Conservation (phyloP, 106 monocot species). For the Gastrodia elata region DNA sequence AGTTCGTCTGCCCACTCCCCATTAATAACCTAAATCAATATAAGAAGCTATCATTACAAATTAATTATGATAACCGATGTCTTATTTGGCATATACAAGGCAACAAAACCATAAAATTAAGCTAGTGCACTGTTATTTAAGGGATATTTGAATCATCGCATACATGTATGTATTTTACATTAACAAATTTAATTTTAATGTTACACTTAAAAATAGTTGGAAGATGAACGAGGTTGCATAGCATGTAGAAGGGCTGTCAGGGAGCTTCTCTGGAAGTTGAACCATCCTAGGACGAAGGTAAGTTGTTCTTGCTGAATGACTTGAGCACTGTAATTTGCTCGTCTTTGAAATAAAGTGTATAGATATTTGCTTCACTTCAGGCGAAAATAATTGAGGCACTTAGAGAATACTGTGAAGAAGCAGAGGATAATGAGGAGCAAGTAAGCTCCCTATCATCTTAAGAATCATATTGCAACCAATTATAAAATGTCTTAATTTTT, state of each 20-base stretch:
- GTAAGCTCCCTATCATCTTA: constrained; percentile 3
- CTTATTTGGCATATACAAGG: not conserved
- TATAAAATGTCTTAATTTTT: not conserved
- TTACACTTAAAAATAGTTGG: not conserved
- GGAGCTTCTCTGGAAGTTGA: constrained; percentile 3
- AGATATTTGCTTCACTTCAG: constrained; percentile 7
- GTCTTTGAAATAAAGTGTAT: not conserved
- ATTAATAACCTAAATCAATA: not conserved
- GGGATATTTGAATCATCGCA: not conserved
- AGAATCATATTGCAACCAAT: not conserved
- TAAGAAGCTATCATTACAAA: not conserved
- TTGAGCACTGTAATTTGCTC: not conserved
- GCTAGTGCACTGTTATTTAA: not conserved
- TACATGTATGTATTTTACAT: not conserved
- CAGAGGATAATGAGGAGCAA: constrained; percentile 15
- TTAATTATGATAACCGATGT: constrained; percentile 1
- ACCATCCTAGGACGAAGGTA: constrained; percentile 19
- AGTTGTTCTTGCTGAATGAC: not conserved
- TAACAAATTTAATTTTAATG: not conserved
- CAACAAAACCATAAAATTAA: not conserved
- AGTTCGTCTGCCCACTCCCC: not conserved
- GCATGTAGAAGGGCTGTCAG: constrained; percentile 18
- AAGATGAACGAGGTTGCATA: constrained; percentile 9
- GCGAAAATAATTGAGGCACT: constrained; percentile 19
- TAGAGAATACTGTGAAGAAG: constrained; percentile 20